phyloP scores from a whole-genome alignment of 345 rosid species.

The Corymbia maculata region DNA sequence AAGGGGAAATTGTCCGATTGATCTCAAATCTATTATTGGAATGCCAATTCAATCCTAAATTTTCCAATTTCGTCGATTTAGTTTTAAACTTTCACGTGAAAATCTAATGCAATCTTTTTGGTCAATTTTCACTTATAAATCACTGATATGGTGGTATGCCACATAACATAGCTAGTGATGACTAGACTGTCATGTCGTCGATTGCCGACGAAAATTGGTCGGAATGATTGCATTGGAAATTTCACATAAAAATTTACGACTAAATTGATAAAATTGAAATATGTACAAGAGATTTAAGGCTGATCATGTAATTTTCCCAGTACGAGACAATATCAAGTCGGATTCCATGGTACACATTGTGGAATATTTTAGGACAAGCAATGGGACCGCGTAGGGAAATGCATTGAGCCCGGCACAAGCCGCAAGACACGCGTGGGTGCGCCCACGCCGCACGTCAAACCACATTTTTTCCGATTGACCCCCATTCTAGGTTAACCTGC shows the following conservation, averaged over 20 bases:
- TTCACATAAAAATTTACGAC: too few species aligned
- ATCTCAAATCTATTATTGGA: fast-evolving
- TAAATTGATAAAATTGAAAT: neutral
- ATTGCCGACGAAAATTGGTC: neutral
- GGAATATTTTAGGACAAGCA: neutral
- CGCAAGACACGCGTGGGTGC: slow-evolving; percentile 23
- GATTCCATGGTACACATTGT: neutral
- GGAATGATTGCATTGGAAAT: neutral
- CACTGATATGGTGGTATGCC: neutral
- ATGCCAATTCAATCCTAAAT: fast-evolving
- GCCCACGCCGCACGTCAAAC: slow-evolving; percentile 8
- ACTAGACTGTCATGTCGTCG: too few species aligned
- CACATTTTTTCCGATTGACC: neutral
- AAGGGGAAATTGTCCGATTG: fast-evolving
- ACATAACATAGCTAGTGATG: too few species aligned
- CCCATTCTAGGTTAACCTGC: neutral
- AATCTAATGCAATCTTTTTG: fast-evolving
- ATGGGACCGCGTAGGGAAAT: neutral
- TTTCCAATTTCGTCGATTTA: too few species aligned
- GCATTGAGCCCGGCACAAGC: slow-evolving; percentile 13
- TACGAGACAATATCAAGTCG: neutral
- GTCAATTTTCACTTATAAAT: neutral
- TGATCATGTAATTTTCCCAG: neutral
- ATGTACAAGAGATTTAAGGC: too few species aligned
- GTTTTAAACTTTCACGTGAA: fast-evolving